Conservation (phyloP, 148 eudicot genomes). For the Polygonum aviculare region DNA sequence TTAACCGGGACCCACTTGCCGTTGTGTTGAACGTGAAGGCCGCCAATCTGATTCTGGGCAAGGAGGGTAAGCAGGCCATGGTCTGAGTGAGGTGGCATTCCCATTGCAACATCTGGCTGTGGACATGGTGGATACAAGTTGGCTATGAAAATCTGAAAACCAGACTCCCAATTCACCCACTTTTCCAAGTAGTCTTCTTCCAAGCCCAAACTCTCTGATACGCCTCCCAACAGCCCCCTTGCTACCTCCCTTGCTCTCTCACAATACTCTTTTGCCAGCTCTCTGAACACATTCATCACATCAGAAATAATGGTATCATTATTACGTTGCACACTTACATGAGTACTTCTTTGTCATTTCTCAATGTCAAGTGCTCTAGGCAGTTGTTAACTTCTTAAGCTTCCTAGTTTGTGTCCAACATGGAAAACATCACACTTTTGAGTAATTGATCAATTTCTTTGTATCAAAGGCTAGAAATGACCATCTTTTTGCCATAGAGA, state of each 20-base stretch:
- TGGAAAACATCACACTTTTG: neutral
- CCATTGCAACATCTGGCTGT: constrained; percentile 28
- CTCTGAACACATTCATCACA: constrained; percentile 13
- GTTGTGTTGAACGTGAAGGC: constrained; percentile 27
- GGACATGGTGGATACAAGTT: constrained; percentile 34
- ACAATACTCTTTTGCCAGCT: constrained; percentile 19
- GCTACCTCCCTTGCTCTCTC: constrained; percentile 15
- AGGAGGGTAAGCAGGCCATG: constrained; percentile 32
- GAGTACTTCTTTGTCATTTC: too few species aligned
- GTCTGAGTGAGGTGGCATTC: constrained; percentile 34
- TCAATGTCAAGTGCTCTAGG: neutral
- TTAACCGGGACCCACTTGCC: constrained; percentile 31
- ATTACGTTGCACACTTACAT: neutral
- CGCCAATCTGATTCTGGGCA: constrained; percentile 26
- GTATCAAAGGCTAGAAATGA: too few species aligned
- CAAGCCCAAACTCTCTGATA: constrained; percentile 30
- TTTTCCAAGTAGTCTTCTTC: constrained; percentile 17
- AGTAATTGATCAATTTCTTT: too few species aligned
- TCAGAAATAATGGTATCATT: neutral
- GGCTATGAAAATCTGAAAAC: constrained; percentile 22
- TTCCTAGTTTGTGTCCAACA: neutral
- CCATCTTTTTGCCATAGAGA: too few species aligned
- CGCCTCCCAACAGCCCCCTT: constrained; percentile 23
- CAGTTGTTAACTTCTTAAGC: neutral
- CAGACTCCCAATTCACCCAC: constrained; percentile 16